Evolutionary conservation across 768 basidiomycete genomes (phyloP), one percentile per base, ranked within the genome.

Genomic region (Pulveroboletus sp.): DNA sequence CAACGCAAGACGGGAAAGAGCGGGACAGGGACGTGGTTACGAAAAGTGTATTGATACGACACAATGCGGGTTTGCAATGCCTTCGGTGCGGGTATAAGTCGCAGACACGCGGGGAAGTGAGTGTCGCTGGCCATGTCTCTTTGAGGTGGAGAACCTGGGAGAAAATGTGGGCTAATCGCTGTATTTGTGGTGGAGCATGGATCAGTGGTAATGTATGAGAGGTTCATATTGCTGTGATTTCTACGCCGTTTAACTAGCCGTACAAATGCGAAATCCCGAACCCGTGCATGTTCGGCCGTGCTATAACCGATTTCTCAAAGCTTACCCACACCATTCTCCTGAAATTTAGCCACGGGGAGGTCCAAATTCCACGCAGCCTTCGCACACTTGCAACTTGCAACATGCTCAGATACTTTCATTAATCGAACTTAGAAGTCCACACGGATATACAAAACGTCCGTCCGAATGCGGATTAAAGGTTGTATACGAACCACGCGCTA

Each of bases 141-240:
- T 73, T 60, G 24, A 61, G 63, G 34, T 78, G 88, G 87, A 72
- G 66, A 42, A 68, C 74, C 17, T 91, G 86, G 85, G 81, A 85
- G 65, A 79, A 68, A 53, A 72, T 71, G 56, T 89, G 82, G 83
- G 64, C 62, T 27, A 63, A 58, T 20, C 74, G 74, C 21, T 91
- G 88, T 64, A 72, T 90, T 17, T 91, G 88, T 67, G 85, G 85
- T 23, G 88, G 88, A 10, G 57, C 65, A 10, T 90, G 87, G 88
- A 53, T 58, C 34, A 58, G 23, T 23, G 60, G 56, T 27, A 54
- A 55, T 17, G 4, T 36, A 14, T 67, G 49, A 43, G 24, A n/a
- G 19, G 14, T 21, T 6, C 17, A n/a, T 11, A 11, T 19, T 4
- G 17, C 14, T 19, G 17, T 4, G 35, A 29, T 29, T n/a, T n/a